Conservation (phyloP, 192 early-diverging fungal genomes). For the Dissophora ornata region DNA sequence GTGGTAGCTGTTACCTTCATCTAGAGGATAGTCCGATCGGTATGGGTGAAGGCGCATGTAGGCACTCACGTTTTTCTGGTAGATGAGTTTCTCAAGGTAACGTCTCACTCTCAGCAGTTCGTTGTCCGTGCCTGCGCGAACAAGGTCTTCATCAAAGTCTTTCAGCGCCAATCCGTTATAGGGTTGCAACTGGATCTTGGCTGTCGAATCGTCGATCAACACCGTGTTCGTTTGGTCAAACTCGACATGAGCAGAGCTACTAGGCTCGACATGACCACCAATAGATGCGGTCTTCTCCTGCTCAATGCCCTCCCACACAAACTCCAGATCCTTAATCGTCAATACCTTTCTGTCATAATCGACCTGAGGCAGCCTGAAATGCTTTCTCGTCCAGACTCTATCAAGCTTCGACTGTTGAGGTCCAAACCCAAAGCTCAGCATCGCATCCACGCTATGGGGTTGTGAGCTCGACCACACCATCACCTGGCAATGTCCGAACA, state of each 20-base stretch:
- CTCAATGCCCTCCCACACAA: slow-evolving; percentile 63
- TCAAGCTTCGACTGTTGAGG: slow-evolving; percentile 57
- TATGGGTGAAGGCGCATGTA: slow-evolving; percentile 63
- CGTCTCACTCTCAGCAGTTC: slow-evolving; percentile 56
- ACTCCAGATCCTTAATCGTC: slow-evolving; percentile 73
- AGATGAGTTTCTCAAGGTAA: slow-evolving; percentile 56
- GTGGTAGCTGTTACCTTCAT: slow-evolving; percentile 15
- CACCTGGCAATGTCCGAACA: slow-evolving; percentile 69
- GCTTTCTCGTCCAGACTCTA: slow-evolving; percentile 69
- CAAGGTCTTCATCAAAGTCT: slow-evolving; percentile 46
- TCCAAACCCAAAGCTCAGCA: slow-evolving; percentile 37
- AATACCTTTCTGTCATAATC: slow-evolving; percentile 57
- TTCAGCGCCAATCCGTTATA: slow-evolving; percentile 56
- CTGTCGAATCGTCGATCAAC: slow-evolving; percentile 62
- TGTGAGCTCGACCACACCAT: slow-evolving; percentile 83
- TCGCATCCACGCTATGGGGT: slow-evolving; percentile 59
- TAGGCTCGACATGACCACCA: too few relatives aligned
- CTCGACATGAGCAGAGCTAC: background rate
- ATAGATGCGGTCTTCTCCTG: background rate
- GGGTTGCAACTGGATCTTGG: slow-evolving; percentile 63
- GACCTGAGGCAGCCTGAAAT: slow-evolving; percentile 57
- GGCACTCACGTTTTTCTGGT: slow-evolving; percentile 59
- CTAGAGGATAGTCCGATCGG: slow-evolving; percentile 1
- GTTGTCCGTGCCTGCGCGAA: slow-evolving; percentile 37
- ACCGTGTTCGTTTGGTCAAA: slow-evolving; percentile 64